Conservation (phyloP, 164 flowering plant genomes). For the Euptelea pleiosperma region DNA sequence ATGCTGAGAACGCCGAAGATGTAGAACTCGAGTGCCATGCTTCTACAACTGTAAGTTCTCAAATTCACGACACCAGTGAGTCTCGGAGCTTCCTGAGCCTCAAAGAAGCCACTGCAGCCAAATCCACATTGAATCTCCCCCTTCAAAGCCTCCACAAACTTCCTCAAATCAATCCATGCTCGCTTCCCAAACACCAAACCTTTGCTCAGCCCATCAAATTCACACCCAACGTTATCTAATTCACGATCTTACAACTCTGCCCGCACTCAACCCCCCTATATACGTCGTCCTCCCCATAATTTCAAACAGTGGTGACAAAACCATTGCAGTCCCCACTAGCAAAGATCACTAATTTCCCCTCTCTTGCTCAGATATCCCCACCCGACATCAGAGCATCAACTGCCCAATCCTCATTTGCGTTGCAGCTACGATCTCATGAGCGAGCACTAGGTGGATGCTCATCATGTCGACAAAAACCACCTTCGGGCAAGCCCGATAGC, state of each 20-base stretch:
- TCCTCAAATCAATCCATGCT: conserved; percentile 52
- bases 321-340: conserved; percentile 65
- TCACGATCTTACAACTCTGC: conserved; percentile 70
- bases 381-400: conserved; percentile 83
- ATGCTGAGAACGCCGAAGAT: no score
- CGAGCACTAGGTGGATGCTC: conserved; percentile 56
- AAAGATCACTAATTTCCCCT: conserved; percentile 60
- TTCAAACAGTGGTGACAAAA: conserved; percentile 50
- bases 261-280: conserved; percentile 65
- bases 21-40: no score
- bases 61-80: no score
- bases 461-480: conserved; percentile 62
- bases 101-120: no score
- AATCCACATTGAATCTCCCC: no score
- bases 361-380: conserved; percentile 64
- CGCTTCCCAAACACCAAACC: conserved; percentile 62
- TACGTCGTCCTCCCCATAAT: conserved; percentile 50
- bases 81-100: no score
- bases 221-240: conserved; percentile 57
- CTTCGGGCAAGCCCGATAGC: conserved; percentile 30
- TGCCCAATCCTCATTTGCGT: conserved; percentile 43
- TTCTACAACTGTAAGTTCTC: no score
- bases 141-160: conserved; percentile 44
- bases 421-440: conserved; percentile 38
- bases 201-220: conserved; percentile 65